Base-by-base conservation (phyloP, 805 yeast species). In the Ogataea chonburiensis region DNA sequence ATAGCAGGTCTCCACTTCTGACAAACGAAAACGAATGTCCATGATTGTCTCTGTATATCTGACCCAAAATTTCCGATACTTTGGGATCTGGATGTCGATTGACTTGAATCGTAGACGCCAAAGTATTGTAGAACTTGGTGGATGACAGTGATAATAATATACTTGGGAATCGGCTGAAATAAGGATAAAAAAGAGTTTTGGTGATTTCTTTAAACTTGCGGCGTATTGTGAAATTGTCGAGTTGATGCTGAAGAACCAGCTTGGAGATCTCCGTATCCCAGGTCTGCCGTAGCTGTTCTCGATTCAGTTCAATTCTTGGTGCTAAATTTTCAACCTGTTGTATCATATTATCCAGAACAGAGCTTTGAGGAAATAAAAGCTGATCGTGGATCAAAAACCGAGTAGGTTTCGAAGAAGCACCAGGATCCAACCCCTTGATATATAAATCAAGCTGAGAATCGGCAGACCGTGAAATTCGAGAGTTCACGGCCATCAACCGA, bases 351-450 rank as follows among this genome's bases (percentile, higher is more conserved):
- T 45, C 41, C 24, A 49, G 32, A 5, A 49, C 24, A 6, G 52
- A 45, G 9, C 49, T 19, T 17, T 52, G 46, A 3, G 36, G 34
- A 23, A 36, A 52, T 6, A 55, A 13, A 7, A 56, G 22, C 30
- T 43, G 48, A 33, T 58, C 63, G 39, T 58, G 63, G 9, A 56
- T 28, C 5, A 58, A 30, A 13, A 56, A 43, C 34, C 53, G 58
- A 15, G 47, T 20, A 29, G 41, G 6, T 31, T 27, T 24, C 40
- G 46, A 19, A 44, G 45, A 6, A 33, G 25, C 7, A 28, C 14
- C 11, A 47, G 29, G 15, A 14, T 37, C 29, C 17, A 28, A 9
- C 17, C 12, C n/a, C 11, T 8, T 15, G 10, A 21, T 15, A 17
- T 24, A 17, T 28, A 12, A 17, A 31, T 31, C 40, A 12, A 32